phyloP scores from a whole-genome alignment of 345 rosid genomes.

The Lepidium sativum region DNA sequence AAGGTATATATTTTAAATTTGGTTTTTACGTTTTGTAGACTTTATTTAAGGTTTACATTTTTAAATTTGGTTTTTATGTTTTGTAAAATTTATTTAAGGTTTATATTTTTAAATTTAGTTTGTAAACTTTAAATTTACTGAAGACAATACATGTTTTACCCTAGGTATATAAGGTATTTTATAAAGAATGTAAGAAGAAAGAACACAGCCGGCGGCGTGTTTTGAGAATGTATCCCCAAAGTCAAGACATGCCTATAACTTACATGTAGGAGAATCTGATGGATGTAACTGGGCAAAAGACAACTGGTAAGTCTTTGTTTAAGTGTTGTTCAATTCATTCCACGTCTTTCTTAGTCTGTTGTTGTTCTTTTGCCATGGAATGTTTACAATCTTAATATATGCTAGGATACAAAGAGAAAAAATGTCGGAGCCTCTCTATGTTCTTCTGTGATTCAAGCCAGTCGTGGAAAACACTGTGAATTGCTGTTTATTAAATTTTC shows the following conservation, averaged over 20 bases:
- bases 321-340: background rate
- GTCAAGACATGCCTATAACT: constrained; percentile 92
- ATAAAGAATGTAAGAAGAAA: too few relatives aligned
- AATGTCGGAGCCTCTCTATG: constrained; percentile 70
- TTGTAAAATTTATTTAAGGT: too few relatives aligned
- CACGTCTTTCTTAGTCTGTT: background rate
- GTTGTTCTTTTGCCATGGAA: background rate
- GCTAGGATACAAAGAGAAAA: constrained; percentile 68
- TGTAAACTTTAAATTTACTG: too few relatives aligned
- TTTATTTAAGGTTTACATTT: too few relatives aligned
- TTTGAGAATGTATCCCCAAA: constrained; percentile 70
- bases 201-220: too few relatives aligned
- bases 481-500: background rate
- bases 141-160: too few relatives aligned
- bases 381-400: constrained; percentile 15
- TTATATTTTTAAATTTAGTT: too few relatives aligned
- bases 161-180: too few relatives aligned
- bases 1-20: too few relatives aligned
- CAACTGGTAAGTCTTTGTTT: constrained; percentile 50
- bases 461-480: background rate
- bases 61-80: too few relatives aligned
- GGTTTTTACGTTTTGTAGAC: too few relatives aligned
- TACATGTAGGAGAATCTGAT: constrained; percentile 84
- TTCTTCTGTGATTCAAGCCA: constrained; percentile 29
- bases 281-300: constrained; percentile 85